phyloP scores from a whole-genome alignment of 2,329 filamentous ascomycete species.

The Magnaporthiopsis poae region DNA sequence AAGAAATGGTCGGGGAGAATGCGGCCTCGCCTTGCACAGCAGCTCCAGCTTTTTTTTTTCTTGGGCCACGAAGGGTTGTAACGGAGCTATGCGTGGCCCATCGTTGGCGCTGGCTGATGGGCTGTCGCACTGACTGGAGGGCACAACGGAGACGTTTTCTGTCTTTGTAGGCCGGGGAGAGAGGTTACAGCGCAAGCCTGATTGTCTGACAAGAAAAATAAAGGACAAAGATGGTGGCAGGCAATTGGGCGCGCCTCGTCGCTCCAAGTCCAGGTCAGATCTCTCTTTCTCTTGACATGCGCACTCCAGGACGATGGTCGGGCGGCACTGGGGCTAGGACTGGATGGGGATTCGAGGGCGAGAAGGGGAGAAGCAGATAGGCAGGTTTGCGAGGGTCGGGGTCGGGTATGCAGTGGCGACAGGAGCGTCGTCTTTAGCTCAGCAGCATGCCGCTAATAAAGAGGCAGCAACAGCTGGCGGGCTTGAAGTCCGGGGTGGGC shows the following conservation, averaged over 20 bases:
- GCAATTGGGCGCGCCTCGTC: not conserved
- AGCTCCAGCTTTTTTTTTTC: slow-evolving; percentile 3
- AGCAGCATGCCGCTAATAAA: not conserved
- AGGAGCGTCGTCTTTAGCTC: not conserved
- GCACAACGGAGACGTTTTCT: not conserved
- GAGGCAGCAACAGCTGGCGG: not conserved
- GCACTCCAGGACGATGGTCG: not conserved
- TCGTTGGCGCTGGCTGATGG: slow-evolving; percentile 4
- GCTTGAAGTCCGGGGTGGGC: not conserved
- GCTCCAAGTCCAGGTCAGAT: not conserved
- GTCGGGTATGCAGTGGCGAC: slow-evolving; percentile 1
- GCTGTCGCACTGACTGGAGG: slow-evolving; percentile 4
- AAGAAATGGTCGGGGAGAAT: not conserved
- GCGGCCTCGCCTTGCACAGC: not conserved
- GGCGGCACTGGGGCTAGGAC: not conserved
- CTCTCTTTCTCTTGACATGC: not conserved
- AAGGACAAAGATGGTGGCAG: not conserved
- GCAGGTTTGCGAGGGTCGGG: not conserved
- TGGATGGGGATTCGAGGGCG: not conserved
- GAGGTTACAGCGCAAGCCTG: not conserved
- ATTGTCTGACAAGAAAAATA: not conserved
- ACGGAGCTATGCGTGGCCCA: slow-evolving; percentile 11
- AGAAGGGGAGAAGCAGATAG: not conserved
- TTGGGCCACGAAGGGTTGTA: slow-evolving; percentile 8
- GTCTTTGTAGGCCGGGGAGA: not conserved